A percentile compares a stretch with the other conserved stretches of the same genome.
These are phyloP conservation scores for Dothistroma pini DNA, from an alignment of 2,329 filamentous ascomycete species.

Conservation along the genomic window DNA sequence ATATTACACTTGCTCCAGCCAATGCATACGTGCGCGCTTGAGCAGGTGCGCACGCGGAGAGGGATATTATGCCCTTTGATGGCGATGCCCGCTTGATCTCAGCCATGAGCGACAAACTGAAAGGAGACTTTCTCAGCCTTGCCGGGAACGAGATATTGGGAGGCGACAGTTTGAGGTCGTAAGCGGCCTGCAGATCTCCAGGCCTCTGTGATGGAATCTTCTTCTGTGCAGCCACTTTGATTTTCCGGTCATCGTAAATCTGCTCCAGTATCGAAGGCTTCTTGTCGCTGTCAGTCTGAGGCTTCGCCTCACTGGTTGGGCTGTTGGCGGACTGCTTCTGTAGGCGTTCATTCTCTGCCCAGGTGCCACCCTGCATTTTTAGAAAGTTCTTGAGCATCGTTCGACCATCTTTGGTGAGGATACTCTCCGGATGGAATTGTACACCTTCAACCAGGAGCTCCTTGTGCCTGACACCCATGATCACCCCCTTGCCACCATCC, in stretches of 20 bases:
- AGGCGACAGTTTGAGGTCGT: slow-evolving; percentile 78
- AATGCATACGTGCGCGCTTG: slow-evolving; percentile 90
- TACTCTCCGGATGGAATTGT: slow-evolving; percentile 97
- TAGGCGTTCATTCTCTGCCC: slow-evolving; percentile 71
- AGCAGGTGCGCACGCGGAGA: slow-evolving; percentile 79
- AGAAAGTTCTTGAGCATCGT: slow-evolving; percentile 92
- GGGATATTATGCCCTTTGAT: slow-evolving; percentile 90
- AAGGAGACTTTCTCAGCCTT: slow-evolving; percentile 75
- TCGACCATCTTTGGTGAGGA: slow-evolving; percentile 83
- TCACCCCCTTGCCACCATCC: slow-evolving; percentile 76
- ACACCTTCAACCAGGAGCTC: slow-evolving; percentile 89
- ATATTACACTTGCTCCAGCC: slow-evolving; percentile 93
- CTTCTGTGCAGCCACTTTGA: slow-evolving; percentile 75
- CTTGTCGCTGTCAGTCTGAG: slow-evolving; percentile 44
- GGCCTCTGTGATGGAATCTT: slow-evolving; percentile 78
- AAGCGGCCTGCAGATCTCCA: slow-evolving; percentile 79
- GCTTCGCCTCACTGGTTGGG: slow-evolving; percentile 39
- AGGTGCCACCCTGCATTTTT: slow-evolving; percentile 81
- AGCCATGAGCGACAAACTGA: slow-evolving; percentile 88
- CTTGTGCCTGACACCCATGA: slow-evolving; percentile 96
- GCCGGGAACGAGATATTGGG: slow-evolving; percentile 77
- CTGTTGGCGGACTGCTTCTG: slow-evolving; percentile 33
- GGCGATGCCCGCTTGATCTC: slow-evolving; percentile 97
- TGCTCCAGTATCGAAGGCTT: slow-evolving; percentile 83
- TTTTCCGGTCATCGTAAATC: slow-evolving; percentile 80